Conservation (phyloP, 108 stramenopile genomes). For the Pinguiococcus pyrenoidosus region DNA sequence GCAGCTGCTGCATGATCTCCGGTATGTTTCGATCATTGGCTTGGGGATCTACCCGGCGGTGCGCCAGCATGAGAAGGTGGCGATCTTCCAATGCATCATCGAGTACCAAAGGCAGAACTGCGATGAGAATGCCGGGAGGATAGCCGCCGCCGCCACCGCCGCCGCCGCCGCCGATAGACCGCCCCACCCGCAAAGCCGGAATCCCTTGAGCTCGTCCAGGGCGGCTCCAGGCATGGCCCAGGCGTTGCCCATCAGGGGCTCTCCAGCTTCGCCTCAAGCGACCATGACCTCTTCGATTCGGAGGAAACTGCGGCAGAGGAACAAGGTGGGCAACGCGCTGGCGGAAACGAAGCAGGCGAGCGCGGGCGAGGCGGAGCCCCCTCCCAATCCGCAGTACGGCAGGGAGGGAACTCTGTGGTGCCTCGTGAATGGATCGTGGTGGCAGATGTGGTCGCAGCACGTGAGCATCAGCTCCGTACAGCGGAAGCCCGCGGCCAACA, state of each 20-base stretch:
- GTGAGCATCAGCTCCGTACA: neutral
- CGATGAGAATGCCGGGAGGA: neutral
- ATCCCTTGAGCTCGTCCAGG: neutral
- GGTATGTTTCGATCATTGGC: slow-evolving; percentile 3
- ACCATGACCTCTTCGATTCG: too few species aligned
- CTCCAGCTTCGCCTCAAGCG: too few species aligned
- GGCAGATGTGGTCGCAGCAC: slow-evolving; percentile 4
- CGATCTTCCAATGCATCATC: slow-evolving; percentile 1
- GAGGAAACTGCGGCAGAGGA: too few species aligned
- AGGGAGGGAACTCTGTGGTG: slow-evolving; percentile 6
- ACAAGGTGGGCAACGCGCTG: too few species aligned
- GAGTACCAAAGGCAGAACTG: slow-evolving; percentile 1
- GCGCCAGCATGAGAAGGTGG: slow-evolving; percentile 8
- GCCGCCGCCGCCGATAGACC: too few species aligned
- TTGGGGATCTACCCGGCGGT: slow-evolving; percentile 9
- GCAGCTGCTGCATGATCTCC: slow-evolving; percentile 13
- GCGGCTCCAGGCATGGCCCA: slow-evolving; percentile 1
- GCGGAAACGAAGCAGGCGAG: too few species aligned
- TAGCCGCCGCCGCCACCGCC: neutral
- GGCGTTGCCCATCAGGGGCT: neutral
- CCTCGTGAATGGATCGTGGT: slow-evolving; percentile 3
- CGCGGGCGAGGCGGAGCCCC: too few species aligned
- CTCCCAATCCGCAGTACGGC: too few species aligned
- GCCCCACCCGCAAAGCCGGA: too few species aligned
- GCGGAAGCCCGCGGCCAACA: neutral